Conservation (phyloP, 192 early-diverging fungal genomes). For the Coemansia javaensis region DNA sequence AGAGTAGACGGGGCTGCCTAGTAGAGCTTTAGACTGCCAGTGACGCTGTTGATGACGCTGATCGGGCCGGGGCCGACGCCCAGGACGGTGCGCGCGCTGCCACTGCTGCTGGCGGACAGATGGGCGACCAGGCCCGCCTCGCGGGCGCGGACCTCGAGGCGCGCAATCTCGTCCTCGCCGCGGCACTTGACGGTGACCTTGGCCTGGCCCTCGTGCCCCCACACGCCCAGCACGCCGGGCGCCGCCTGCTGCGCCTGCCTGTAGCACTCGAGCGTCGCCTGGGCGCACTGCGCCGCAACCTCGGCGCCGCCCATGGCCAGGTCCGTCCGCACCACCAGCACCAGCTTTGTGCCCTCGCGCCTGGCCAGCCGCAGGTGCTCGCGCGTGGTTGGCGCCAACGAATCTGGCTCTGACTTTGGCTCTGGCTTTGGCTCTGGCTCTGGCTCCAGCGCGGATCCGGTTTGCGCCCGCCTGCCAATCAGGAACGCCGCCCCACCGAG, state of each 20-base stretch:
- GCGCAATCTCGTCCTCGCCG: conserved; percentile 61
- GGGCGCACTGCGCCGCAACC: conserved; percentile 82
- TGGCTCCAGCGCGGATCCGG: background rate
- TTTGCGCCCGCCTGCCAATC: conserved; percentile 1
- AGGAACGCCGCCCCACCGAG: conserved; percentile 14
- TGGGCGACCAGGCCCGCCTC: conserved; percentile 76
- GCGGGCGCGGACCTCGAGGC: conserved; percentile 42
- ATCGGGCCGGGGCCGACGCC: conserved; percentile 78
- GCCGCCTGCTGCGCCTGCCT: conserved; percentile 42
- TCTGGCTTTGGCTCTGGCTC: too few species aligned
- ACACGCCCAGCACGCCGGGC: conserved; percentile 42
- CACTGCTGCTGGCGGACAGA: background rate
- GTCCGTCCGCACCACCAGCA: conserved; percentile 76
- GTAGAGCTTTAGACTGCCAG: conserved; percentile 50
- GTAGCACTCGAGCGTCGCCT: conserved; percentile 78
- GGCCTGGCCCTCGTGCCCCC: conserved; percentile 71
- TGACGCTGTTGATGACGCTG: conserved; percentile 39
- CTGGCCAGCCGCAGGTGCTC: background rate
- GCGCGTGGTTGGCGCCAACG: too few species aligned
- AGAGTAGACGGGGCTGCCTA: background rate
- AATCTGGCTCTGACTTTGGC: too few species aligned
- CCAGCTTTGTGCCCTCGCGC: conserved; percentile 30
- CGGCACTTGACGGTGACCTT: conserved; percentile 75
- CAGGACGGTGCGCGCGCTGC: conserved; percentile 17
- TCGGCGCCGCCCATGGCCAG: conserved; percentile 87